Evolutionary conservation across 345 rosid genomes (phyloP), one percentile per base, ranked within the genome.

Genomic region (Triadica sebifera): DNA sequence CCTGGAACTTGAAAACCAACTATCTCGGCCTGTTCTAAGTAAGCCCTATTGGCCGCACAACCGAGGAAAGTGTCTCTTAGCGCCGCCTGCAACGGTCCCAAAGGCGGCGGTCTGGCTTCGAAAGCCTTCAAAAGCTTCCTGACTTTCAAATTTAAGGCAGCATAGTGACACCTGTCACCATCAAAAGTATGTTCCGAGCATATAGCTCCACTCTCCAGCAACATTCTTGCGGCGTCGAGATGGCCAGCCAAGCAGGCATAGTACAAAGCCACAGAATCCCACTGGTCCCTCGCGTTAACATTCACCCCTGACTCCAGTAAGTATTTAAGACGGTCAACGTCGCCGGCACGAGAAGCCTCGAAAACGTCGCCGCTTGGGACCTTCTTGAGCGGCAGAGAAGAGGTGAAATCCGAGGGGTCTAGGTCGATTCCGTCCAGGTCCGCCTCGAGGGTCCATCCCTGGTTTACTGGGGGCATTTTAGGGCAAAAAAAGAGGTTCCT

Each of bases 181-280:
- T 91, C 99, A 71, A 95, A 95, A 13, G 98, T 95, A 73, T 93
- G 95, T 72, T 95, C 99, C 56, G 93, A 88, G 84, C 99, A 95
- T 51, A 95, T 93, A 53, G 97, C 99, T 38, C 96, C 99, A 51
- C 80, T 90, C 86, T 93, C 98, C 8, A 95, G 76, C 70, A 95
- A 87, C 98, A 95, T 80, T 6, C 94, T 76, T 3, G 34, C 34
- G 34, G 34, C 34, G 34, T 29, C 34, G 34, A 29, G 34, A 2
- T 29, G 34, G 34, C 34, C 34, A 29, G 93, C 90, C 52, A 95
- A 92, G 79, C 98, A 95, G 4, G 99, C 93, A 55, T 95, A 95
- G 74, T 95, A 95, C 17, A 93, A 85, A 20, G 98, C 98, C n/a
- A 93, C 97, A 50, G 98, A 93, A 77, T 93, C 99, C 98, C 99